Conservation (phyloP, 2,329 filamentous ascomycete species). For the Fusarium neocosmosporiellum region DNA sequence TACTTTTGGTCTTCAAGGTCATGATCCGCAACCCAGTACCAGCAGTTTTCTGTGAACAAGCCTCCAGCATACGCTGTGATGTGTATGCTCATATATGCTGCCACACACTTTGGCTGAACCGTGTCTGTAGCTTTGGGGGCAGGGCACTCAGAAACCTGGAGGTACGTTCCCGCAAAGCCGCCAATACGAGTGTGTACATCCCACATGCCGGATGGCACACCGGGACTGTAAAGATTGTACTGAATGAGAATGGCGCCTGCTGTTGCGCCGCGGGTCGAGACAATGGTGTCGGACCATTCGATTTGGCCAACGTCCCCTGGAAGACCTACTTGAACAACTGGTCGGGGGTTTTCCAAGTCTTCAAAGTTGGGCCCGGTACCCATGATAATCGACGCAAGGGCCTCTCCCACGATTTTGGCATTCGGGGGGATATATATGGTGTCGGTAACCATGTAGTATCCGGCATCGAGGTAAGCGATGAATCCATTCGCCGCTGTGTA, state of each 20-base stretch:
- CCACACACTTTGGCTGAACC: slow-evolving; percentile 51
- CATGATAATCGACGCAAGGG: slow-evolving; percentile 63
- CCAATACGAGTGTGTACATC: slow-evolving; percentile 82
- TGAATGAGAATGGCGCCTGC: slow-evolving; percentile 78
- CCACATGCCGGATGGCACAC: slow-evolving; percentile 70
- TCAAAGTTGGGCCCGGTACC: slow-evolving; percentile 67
- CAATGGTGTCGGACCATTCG: slow-evolving; percentile 78
- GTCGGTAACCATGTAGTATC: slow-evolving; percentile 68
- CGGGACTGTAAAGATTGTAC: slow-evolving; percentile 72
- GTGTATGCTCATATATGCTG: slow-evolving; percentile 57
- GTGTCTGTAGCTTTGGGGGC: slow-evolving; percentile 56
- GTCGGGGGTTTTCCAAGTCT: slow-evolving; percentile 67
- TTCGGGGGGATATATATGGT: slow-evolving; percentile 63
- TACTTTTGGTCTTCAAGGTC: slow-evolving; percentile 63
- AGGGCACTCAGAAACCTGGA: slow-evolving; percentile 74
- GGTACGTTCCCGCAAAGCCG: slow-evolving; percentile 75
- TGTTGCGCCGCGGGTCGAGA: slow-evolving; percentile 74
- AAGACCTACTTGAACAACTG: slow-evolving; percentile 74
- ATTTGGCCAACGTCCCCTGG: slow-evolving; percentile 72
- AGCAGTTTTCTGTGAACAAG: slow-evolving; percentile 58
- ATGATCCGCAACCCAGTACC: slow-evolving; percentile 64
- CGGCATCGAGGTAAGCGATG: slow-evolving; percentile 71
- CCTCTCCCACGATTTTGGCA: slow-evolving; percentile 70
- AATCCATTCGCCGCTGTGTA: slow-evolving; percentile 61
- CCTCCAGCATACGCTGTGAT: slow-evolving; percentile 52